Base-by-base conservation (phyloP, 345 rosid species). In the Anastatica hierochuntica region DNA sequence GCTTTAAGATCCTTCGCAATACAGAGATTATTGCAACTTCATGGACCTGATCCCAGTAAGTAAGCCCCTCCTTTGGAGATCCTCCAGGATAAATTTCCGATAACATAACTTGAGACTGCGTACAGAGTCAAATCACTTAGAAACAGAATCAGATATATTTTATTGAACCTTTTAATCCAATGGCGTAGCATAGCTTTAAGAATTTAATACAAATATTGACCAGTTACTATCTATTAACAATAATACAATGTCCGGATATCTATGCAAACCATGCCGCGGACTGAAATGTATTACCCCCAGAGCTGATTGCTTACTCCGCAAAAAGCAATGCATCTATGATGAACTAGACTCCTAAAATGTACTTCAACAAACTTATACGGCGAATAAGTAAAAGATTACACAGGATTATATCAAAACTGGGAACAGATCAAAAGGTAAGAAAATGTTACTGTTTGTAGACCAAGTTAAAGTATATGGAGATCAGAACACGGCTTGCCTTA, bases 81-180 rank as follows among this genome's bases (percentile, higher is more conserved):
- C 84, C 85, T 74, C 98, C 98, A 12, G 98, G 98, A 81, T 82
- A 90, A 69, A 90, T 84, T 77, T 90, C 96, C 44, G 98, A 80
- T 61, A 90, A 69, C 84, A 87, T 75, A 52, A 77, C 74, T 72
- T 87, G 89, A 66, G 98, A 92, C 98, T 87, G 84, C 58, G 48
- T n/a, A 62, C 10, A 24, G 23, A 52, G 20, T 52, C 23, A 31
- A 53, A n/a, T 40, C 20, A 12, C 30, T 58, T 66, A 58, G 53
- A 18, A 66, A 59, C 16, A 59, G 17, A 42, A 58, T 36, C 33
- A 20, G 1, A 8, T 7, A 45, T 43, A 43, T 11, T 27, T 57
- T 50, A 36, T 21, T 26, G 36, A 51, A 66, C 41, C 44, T 14
- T 12, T 19, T 44, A 52, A 60, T 41, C 49, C 47, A 61, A 43